Evolutionary conservation across 345 rosid genomes (phyloP), one percentile per base, ranked within the genome.

Genomic region (Schrenkiella parvula): DNA sequence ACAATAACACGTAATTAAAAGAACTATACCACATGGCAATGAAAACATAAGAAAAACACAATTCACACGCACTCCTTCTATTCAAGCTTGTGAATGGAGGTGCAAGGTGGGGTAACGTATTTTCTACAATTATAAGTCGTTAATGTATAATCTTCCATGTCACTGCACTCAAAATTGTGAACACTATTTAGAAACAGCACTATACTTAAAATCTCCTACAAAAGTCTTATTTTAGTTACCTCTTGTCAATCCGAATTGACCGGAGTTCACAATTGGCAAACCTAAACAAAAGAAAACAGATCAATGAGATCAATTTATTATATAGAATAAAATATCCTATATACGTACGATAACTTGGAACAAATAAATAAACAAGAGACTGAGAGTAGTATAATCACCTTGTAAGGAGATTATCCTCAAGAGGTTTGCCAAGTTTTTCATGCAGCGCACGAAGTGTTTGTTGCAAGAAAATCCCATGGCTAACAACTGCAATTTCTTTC

Each of bases 401-500:
- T 53, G 52, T 62, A 6, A 62, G 74, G 15, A 14, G 4, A 34
- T 8, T 25, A 34, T 61, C 74, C 25, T 68, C 31, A 23, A 43
- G 41, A 60, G 69, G 70, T 42, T 18, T 61, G 59, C 59, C 71
- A 60, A 34, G 6, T 68, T 84, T 85, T 59, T 84, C 78, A 57
- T 80, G 74, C 13, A 88, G 82, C 11, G 80, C 72, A n/a, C 28
- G 7, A 1, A 89, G 79, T 4, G 87, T 78, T 14, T 86, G 57
- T 39, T 82, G 85, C 75, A 93, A 81, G 79, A 91, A 85, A 10
- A 84, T 84, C 9, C 93, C 82, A 35, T 91, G 97, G 75, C 87
- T 82, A 5, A 93, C 95, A 14, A 93, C 37, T 46, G 88, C 98
- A 51, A 93, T 85, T 74, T 93, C 92, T 72, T 81, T 86, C 84